Conservation (phyloP, 345 rosid genomes). For the Linum trigynum region DNA sequence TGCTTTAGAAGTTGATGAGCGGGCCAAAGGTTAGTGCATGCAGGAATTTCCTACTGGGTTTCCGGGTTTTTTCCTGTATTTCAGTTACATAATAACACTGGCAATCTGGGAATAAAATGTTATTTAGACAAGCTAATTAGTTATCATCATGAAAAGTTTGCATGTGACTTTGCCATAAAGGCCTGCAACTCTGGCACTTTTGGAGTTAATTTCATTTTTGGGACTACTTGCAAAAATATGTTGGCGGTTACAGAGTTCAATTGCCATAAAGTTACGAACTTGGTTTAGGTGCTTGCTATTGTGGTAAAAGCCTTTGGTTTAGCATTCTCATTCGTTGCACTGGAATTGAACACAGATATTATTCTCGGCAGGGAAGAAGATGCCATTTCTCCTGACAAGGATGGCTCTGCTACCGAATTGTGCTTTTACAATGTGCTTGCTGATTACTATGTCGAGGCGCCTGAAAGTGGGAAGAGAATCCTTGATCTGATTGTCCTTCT, state of each 20-base stretch:
- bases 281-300: background rate
- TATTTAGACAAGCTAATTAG: no score
- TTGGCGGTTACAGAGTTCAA: background rate
- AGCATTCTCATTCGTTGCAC: slow-evolving; percentile 10
- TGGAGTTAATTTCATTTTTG: background rate
- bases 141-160: no score
- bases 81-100: no score
- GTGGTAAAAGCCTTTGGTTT: background rate
- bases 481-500: slow-evolving; percentile 87
- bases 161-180: no score
- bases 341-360: slow-evolving; percentile 58
- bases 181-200: no score
- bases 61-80: background rate
- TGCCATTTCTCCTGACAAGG: slow-evolving; percentile 38
- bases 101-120: no score
- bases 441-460: slow-evolving; percentile 58
- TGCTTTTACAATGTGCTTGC: slow-evolving; percentile 91
- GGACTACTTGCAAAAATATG: background rate
- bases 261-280: no score
- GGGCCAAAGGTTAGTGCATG: slow-evolving; percentile 59
- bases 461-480: slow-evolving; percentile 61
- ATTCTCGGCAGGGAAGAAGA: slow-evolving; percentile 62
- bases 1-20: slow-evolving; percentile 87
- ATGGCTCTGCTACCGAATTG: slow-evolving; percentile 34
- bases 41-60: background rate